Base-by-base conservation (phyloP, 306 rosid species). In the Acmispon strigosus region DNA sequence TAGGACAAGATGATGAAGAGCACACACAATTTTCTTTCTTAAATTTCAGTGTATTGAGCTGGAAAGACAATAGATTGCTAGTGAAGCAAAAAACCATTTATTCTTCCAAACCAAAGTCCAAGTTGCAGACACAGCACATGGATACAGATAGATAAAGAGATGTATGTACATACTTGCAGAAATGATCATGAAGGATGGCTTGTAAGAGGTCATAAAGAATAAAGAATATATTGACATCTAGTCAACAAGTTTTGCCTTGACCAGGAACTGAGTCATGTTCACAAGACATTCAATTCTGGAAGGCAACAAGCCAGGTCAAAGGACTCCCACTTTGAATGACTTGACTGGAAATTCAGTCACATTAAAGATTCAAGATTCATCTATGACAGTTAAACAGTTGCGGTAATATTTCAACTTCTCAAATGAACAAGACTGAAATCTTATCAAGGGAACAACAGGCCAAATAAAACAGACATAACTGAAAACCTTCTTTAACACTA, bases 191-290 rank as follows among this genome's bases (percentile, higher is more conserved):
- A 73, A 27, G 34, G 41, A 36, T 36, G 52, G n/a, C 65, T 16
- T 29, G 34, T 29, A 47, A 66, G 24, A 54, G 32, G 52, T 36
- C 16, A 59, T 36, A 24, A 58, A 51, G 14, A 80, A 44, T 17
- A 58, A 62, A 62, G 6, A 55, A 42, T 41, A 4, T 55, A 55
- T 68, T 45, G 58, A 76, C 37, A 51, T 16, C 1, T 56, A 56
- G 76, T 76, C 84, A 80, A 80, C 37, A 65, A 48, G 62, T 62
- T 62, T 61, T 16, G 57, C 4, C 78, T 73, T 70, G 81, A 85
- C 83, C 70, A 47, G 12, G 45, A 48, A 58, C 27, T 9, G 48
- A 43, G 42, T 13, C 65, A 34, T 14, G 19, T 0, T 41, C 67
- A 27, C 16, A 29, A 51, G 34, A 45, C 39, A 43, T 66, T 74